These are phyloP conservation scores for Recurvomyces mirabilis DNA, from an alignment of 495 filamentous ascomycete species.

Conservation along the genomic window DNA sequence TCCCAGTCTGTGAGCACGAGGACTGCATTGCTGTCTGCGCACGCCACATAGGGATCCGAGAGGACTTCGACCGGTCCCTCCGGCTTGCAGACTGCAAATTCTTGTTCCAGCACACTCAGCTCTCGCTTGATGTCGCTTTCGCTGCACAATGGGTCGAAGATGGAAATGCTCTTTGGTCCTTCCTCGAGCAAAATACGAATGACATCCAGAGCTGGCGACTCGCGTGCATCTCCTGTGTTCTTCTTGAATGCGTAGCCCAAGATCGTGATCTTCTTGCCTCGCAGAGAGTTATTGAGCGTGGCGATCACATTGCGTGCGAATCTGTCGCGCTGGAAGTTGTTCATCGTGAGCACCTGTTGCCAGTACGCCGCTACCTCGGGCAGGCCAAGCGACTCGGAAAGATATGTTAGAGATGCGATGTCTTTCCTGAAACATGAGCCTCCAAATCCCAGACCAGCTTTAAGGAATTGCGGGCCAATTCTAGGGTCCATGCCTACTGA, in stretches of 20 bases:
- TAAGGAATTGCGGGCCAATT: slow-evolving; percentile 62
- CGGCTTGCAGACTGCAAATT: slow-evolving; percentile 14
- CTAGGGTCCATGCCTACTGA: slow-evolving; percentile 59
- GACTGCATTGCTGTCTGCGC: slow-evolving; percentile 43
- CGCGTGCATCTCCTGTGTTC: slow-evolving; percentile 65
- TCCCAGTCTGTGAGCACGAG: slow-evolving; percentile 56
- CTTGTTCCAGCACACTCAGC: slow-evolving; percentile 21
- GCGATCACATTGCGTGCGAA: slow-evolving; percentile 54
- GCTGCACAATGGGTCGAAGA: slow-evolving; percentile 63
- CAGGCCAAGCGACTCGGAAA: slow-evolving; percentile 58
- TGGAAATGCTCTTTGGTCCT: slow-evolving; percentile 43
- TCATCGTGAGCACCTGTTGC: slow-evolving; percentile 60
- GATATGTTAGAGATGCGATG: slow-evolving; percentile 62
- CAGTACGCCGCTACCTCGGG: slow-evolving; percentile 70
- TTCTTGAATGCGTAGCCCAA: slow-evolving; percentile 78
- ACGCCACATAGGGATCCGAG: slow-evolving; percentile 33
- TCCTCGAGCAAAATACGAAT: slow-evolving; percentile 56
- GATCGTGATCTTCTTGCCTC: slow-evolving; percentile 61
- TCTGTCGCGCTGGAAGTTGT: slow-evolving; percentile 62
- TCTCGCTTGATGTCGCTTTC: slow-evolving; percentile 37
- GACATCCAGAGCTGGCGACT: slow-evolving; percentile 58
- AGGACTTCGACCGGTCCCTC: slow-evolving; percentile 27
- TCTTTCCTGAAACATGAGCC: slow-evolving; percentile 72
- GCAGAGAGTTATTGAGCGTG: slow-evolving; percentile 57
- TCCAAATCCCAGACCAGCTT: slow-evolving; percentile 62